Evolutionary conservation across 2,329 filamentous ascomycete genomes (phyloP).

Genomic region (Ophiostoma piceae): DNA sequence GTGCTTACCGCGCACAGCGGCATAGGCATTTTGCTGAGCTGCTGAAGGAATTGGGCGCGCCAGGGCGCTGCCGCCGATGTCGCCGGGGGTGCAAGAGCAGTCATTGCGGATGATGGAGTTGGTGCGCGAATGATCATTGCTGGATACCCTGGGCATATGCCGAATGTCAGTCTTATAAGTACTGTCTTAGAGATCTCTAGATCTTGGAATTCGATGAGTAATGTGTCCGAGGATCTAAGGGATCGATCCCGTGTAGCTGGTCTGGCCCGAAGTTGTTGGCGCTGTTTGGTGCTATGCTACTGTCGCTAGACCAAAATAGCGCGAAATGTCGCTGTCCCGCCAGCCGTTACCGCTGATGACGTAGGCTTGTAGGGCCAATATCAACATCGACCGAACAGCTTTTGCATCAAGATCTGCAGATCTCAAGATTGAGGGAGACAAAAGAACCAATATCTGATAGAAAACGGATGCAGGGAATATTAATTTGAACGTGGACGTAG

Average conservation of each 20-base stretch:
- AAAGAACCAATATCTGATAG: background rate
- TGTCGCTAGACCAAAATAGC: background rate
- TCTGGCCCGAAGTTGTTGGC: background rate
- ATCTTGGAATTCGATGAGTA: background rate
- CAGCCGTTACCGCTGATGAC: background rate
- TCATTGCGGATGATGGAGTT: slow-evolving; percentile 9
- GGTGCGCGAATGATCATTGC: slow-evolving; percentile 23
- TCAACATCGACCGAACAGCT: background rate
- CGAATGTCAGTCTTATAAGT: background rate
- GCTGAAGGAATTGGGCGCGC: slow-evolving; percentile 48
- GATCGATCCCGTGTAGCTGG: background rate
- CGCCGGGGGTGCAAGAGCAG: slow-evolving; percentile 20
- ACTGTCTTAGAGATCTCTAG: background rate
- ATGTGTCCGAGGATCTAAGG: background rate
- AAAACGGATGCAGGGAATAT: background rate
- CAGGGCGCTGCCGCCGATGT: slow-evolving; percentile 43
- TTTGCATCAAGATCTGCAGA: background rate
- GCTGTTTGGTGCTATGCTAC: background rate
- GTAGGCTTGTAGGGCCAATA: background rate
- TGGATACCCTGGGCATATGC: background rate
- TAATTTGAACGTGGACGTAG: background rate
- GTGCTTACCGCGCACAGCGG: slow-evolving; percentile 50
- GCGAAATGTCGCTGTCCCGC: background rate
- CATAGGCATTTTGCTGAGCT: slow-evolving; percentile 44
- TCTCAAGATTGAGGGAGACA: background rate